Evolutionary conservation across 1,139 yeast genomes (phyloP).

Genomic region (Protomyces arabidopsidicola): DNA sequence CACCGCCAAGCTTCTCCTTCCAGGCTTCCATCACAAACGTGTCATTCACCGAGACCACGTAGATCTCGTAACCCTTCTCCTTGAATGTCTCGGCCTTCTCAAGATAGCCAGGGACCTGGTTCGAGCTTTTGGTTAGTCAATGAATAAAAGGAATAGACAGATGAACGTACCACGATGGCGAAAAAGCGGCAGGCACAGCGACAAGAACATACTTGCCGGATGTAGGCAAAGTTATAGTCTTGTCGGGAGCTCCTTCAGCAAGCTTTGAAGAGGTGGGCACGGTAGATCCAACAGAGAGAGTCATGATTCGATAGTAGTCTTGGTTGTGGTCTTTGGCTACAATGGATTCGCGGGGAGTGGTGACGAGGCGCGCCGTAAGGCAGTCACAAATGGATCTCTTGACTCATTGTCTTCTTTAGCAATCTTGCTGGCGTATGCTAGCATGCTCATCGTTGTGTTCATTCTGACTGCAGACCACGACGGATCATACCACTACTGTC

Average conservation of each 20-base stretch:
- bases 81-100: conserved; percentile 50
- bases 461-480: too few relatives aligned
- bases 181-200: conserved; percentile 89
- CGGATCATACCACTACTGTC: too few relatives aligned
- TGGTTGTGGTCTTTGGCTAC: too few relatives aligned
- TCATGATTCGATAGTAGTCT: not conserved
- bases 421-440: too few relatives aligned
- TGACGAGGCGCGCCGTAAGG: not conserved
- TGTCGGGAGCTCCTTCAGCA: conserved; percentile 25
- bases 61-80: conserved; percentile 60
- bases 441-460: too few relatives aligned
- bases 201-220: conserved; percentile 45
- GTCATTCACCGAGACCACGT: conserved; percentile 76
- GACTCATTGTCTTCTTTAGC: too few relatives aligned
- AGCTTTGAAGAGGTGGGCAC: conserved; percentile 23
- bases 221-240: conserved; percentile 21
- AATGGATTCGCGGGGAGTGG: too few relatives aligned
- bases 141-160: not conserved
- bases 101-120: conserved; percentile 77
- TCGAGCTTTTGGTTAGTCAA: conserved; percentile 48
- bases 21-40: conserved; percentile 80
- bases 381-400: not conserved
- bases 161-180: conserved; percentile 51
- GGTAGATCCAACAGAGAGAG: not conserved
- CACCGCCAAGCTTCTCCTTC: conserved; percentile 50